Evolutionary conservation across 179 eudicot species (phyloP).

Genomic region (Carnegiea gigantea): DNA sequence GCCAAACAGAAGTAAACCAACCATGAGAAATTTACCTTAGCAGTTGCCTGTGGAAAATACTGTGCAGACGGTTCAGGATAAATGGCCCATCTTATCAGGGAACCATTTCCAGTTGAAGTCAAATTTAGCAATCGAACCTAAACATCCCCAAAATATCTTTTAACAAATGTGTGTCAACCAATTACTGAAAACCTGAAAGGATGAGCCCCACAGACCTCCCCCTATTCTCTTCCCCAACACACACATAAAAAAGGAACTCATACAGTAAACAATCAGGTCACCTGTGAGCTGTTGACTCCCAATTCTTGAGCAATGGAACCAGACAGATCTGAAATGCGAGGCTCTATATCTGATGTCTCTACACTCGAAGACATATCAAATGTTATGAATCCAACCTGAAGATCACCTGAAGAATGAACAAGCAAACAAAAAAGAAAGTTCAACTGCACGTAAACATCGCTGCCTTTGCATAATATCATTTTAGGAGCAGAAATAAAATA

Average conservation of each 20-base stretch:
- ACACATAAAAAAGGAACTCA: not conserved
- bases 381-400: conserved; percentile 55
- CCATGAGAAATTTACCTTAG: conserved; percentile 43
- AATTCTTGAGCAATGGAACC: conserved; percentile 65
- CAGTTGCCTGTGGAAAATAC: conserved; percentile 65
- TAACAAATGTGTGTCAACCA: not conserved
- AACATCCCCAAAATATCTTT: conserved; percentile 10
- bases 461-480: conserved; percentile 3
- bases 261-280: conserved; percentile 26
- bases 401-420: conserved; percentile 46
- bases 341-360: conserved; percentile 54
- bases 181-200: not conserved
- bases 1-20: not conserved
- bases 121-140: conserved; percentile 72
- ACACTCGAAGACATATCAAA: conserved; percentile 61
- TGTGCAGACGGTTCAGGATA: conserved; percentile 60
- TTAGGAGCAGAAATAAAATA: not conserved
- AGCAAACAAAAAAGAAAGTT: conserved; percentile 6
- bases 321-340: conserved; percentile 56
- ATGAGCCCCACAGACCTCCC: not conserved
- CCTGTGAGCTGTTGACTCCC: conserved; percentile 71
- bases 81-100: conserved; percentile 66
- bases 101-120: conserved; percentile 55
- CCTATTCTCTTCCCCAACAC: not conserved
- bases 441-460: not conserved